Base-by-base conservation (phyloP, 495 filamentous ascomycete genomes). In the Hypoxylon fragiforme region DNA sequence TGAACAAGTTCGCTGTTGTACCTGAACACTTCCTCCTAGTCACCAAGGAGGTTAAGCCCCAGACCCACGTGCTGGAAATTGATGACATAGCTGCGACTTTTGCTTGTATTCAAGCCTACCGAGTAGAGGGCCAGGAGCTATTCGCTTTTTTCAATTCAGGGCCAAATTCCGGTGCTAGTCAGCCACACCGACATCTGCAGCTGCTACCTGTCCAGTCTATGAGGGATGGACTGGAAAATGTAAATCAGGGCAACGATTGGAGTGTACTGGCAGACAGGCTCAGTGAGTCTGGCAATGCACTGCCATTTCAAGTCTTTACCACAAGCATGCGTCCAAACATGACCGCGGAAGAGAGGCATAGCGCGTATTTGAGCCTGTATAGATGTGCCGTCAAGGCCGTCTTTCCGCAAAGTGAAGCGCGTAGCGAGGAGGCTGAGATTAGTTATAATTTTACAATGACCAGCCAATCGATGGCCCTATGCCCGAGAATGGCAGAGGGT, bases 141-240 rank as follows among this genome's bases (percentile, higher is more conserved):
- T 92, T 85, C 62, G 87, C 84, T 9, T 95, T 94, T 69, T 95
- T 91, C 76, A 95, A 95, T 61, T 89, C 85, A 20, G 90, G 90
- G 7, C 70, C 79, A 1, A 76, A 86, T 41, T 89, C 84, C n/a
- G 90, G 90, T 0, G 88, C 89, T 3, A 87, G 83, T 44, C 89
- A 95, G 68, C 81, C 87, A 1, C 90, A 92, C 68, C 72, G 90
- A 13, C 90, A 95, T 61, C 51, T 95, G 2, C 89, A 95, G 65
- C 83, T 95, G 24, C 71, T 92, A 2, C 87, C 87, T 0, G 78
- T 91, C 0, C 80, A 83, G 38, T 69, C 76, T 3, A 92, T 92
- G 87, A 71, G 69, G 20, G 76, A 75, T 16, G 81, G 74, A 0
- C 60, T 80, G 30, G 65, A 61, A 46, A 24, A 47, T 3, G 37